phyloP scores from a whole-genome alignment of 1,139 yeast species.

The Geotrichum klebahnii region DNA sequence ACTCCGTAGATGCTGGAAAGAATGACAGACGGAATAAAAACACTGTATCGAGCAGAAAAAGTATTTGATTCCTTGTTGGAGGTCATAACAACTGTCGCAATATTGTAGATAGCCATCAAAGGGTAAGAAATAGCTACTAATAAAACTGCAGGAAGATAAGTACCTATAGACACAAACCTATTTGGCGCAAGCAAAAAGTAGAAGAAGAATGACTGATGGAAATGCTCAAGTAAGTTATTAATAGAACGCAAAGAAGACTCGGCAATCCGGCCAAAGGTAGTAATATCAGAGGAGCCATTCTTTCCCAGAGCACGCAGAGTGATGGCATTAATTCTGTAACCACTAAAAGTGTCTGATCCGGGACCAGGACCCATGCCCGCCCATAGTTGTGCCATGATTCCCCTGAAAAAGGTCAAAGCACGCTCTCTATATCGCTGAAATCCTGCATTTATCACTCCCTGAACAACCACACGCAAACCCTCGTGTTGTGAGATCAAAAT shows the following conservation, averaged over 20 bases:
- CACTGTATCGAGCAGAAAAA: constrained; percentile 11
- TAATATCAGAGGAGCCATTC: constrained; percentile 65
- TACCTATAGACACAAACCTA: constrained; percentile 86
- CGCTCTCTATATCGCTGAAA: constrained; percentile 41
- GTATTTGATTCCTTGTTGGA: constrained; percentile 1
- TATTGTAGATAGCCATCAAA: constrained; percentile 57
- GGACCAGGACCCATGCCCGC: constrained; percentile 59
- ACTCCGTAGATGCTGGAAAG: constrained; percentile 28
- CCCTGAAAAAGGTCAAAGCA: constrained; percentile 55
- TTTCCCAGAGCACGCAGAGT: constrained; percentile 67
- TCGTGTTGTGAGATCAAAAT: constrained; percentile 69
- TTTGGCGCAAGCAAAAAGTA: constrained; percentile 76
- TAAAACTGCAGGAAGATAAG: constrained; percentile 84
- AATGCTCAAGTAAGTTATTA: constrained; percentile 87
- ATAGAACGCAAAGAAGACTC: constrained; percentile 87
- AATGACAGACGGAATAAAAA: constrained; percentile 25
- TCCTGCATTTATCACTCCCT: constrained; percentile 43
- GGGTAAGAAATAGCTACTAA: constrained; percentile 68
- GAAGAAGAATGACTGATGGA: constrained; percentile 95
- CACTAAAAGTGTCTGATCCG: constrained; percentile 89
- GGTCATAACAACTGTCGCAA: constrained; percentile 24
- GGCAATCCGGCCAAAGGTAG: constrained; percentile 84
- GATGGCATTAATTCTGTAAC: constrained; percentile 92
- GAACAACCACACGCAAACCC: constrained; percentile 64
- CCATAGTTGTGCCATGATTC: constrained; percentile 62